A percentile compares a stretch with the other conserved stretches of the same genome.
Conservation (phyloP, 2,329 filamentous ascomycete genomes). For the Sporothrix brunneoviolacea region DNA sequence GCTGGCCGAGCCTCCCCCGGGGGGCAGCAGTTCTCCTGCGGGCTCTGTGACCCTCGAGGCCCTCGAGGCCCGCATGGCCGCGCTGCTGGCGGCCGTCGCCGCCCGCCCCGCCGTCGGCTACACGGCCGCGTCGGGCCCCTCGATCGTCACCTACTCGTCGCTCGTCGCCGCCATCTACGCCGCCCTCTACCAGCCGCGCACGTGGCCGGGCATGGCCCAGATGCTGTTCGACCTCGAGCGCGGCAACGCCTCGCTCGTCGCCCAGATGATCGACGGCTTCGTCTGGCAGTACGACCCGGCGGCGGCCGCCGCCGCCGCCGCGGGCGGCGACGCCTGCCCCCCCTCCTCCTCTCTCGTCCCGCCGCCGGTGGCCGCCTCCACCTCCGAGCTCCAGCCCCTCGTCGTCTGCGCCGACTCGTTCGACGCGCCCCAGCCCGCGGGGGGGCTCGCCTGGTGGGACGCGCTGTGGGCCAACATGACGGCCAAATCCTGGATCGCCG, state of each 20-base stretch:
- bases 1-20: slow-evolving; percentile 29
- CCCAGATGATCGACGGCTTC: slow-evolving; percentile 30
- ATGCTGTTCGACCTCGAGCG: slow-evolving; percentile 38
- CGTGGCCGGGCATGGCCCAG: slow-evolving; percentile 36
- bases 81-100: slow-evolving; percentile 31
- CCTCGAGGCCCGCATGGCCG: slow-evolving; percentile 34
- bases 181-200: slow-evolving; percentile 36
- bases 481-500: slow-evolving; percentile 37
- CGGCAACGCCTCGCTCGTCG: slow-evolving; percentile 38
- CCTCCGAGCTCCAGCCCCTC: slow-evolving; percentile 33
- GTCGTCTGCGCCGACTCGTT: slow-evolving; percentile 43
- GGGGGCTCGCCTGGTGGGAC: slow-evolving; percentile 39
- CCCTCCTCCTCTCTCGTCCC: not conserved
- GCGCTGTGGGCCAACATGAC: slow-evolving; percentile 43
- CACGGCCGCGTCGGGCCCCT: slow-evolving; percentile 32
- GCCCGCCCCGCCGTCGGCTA: slow-evolving; percentile 34
- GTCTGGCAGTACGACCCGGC: slow-evolving; percentile 36
- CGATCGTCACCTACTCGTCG: slow-evolving; percentile 39
- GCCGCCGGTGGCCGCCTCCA: slow-evolving; percentile 22
- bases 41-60: slow-evolving; percentile 26
- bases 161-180: slow-evolving; percentile 34
- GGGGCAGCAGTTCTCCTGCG: not conserved
- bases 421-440: slow-evolving; percentile 33
- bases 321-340: slow-evolving; percentile 3
- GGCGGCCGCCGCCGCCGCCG: not conserved